phyloP scores from a whole-genome alignment of 78 protist genomes.

The Cavenderia fasciculata region DNA sequence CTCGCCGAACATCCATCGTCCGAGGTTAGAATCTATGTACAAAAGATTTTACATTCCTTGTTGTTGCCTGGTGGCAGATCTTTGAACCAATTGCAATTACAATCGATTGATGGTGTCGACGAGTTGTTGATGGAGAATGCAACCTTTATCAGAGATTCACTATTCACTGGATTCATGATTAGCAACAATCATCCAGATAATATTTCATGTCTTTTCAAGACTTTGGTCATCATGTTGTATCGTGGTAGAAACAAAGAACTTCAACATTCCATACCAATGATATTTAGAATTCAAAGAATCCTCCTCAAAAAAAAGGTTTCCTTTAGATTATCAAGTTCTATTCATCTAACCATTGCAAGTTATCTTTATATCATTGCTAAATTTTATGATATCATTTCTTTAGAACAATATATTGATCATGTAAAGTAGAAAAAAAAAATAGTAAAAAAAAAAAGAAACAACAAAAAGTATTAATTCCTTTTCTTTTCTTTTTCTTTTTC shows the following conservation, averaged over 20 bases:
- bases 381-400: neutral
- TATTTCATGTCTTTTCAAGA: constrained; percentile 18
- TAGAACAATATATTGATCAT: constrained; percentile 4
- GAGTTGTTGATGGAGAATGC: constrained; percentile 32
- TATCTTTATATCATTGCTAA: constrained; percentile 24
- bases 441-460: neutral
- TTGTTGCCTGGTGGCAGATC: constrained; percentile 15
- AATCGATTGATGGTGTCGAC: constrained; percentile 44
- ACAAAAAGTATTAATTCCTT: too few relatives aligned
- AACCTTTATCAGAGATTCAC: constrained; percentile 17
- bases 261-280: constrained; percentile 53
- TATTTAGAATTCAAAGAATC: constrained; percentile 15
- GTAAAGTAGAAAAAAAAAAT: neutral
- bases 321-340: constrained; percentile 33
- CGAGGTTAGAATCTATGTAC: neutral
- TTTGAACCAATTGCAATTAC: constrained; percentile 30
- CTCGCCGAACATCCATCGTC: constrained; percentile 10
- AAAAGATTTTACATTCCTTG: constrained; percentile 29
- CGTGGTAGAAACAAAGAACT: constrained; percentile 39
- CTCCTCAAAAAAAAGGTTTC: neutral
- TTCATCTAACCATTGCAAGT: constrained; percentile 14
- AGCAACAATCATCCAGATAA: constrained; percentile 49
- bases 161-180: constrained; percentile 11
- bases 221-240: constrained; percentile 13
- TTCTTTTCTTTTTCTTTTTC: too few relatives aligned